Conservation (phyloP, 495 filamentous ascomycete species). For the Terfezia boudieri region DNA sequence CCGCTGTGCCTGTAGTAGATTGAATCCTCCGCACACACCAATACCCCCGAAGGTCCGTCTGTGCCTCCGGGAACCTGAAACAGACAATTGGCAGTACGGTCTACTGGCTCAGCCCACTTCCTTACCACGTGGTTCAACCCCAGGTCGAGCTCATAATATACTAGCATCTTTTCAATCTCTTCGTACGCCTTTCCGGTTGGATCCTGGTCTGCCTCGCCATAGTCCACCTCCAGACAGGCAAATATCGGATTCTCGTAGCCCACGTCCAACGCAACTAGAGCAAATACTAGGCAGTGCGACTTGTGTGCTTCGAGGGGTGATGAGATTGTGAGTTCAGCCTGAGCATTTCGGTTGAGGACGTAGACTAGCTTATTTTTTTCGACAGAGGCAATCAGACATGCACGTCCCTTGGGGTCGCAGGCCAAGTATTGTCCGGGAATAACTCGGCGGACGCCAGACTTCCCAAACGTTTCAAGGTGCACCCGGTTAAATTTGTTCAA, state of each 20-base stretch:
- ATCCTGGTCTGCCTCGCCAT: slow-evolving; percentile 78
- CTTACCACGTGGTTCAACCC: slow-evolving; percentile 92
- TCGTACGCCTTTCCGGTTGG: slow-evolving; percentile 60
- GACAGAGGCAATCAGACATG: slow-evolving; percentile 75
- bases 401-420: slow-evolving; percentile 82
- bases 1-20: slow-evolving; percentile 90
- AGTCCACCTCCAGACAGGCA: slow-evolving; percentile 83
- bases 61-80: slow-evolving; percentile 91
- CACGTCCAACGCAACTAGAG: slow-evolving; percentile 67
- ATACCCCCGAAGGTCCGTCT: slow-evolving; percentile 80
- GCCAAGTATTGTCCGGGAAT: slow-evolving; percentile 90
- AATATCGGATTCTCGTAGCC: slow-evolving; percentile 96
- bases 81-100: slow-evolving; percentile 68
- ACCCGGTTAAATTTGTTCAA: slow-evolving; percentile 75
- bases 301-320: slow-evolving; percentile 95
- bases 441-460: slow-evolving; percentile 84
- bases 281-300: slow-evolving; percentile 77
- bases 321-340: slow-evolving; percentile 86
- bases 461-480: slow-evolving; percentile 92
- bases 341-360: slow-evolving; percentile 84
- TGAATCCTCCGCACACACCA: slow-evolving; percentile 85
- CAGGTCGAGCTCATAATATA: slow-evolving; percentile 93
- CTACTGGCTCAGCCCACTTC: slow-evolving; percentile 85
- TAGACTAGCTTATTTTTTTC: slow-evolving; percentile 99
- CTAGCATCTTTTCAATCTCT: slow-evolving; percentile 67